Percentiles rank a stretch among this genome's conserved stretches.
phyloP scores from a whole-genome alignment of 2,329 filamentous ascomycete genomes.

The Periglandula ipomoeae region DNA sequence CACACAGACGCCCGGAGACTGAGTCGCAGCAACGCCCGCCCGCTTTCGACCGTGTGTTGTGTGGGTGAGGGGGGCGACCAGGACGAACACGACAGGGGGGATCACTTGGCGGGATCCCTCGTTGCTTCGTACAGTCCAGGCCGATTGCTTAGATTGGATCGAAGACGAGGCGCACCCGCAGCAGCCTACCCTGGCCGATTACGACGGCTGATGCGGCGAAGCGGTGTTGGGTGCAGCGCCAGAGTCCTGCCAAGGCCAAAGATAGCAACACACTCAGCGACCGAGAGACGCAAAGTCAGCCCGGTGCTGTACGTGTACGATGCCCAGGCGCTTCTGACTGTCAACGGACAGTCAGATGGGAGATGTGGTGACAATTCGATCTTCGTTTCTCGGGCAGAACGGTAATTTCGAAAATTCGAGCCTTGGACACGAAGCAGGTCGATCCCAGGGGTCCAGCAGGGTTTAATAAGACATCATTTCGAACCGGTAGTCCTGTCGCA shows the following conservation, averaged over 20 bases:
- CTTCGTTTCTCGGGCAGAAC: too few relatives aligned
- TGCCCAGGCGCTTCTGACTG: not conserved
- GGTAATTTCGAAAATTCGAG: too few relatives aligned
- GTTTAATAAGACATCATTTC: not conserved
- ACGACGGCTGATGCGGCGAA: slow-evolving; percentile 6
- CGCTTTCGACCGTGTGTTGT: not conserved
- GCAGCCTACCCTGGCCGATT: slow-evolving; percentile 2
- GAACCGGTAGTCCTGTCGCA: too few relatives aligned
- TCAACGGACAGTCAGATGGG: too few relatives aligned
- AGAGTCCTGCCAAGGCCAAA: not conserved
- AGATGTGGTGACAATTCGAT: too few relatives aligned
- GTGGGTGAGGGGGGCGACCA: not conserved
- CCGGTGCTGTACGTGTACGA: too few relatives aligned
- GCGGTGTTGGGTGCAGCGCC: not conserved
- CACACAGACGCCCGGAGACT: not conserved
- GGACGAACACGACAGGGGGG: not conserved
- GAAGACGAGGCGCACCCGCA: not conserved
- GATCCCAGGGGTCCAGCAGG: slow-evolving; percentile 2
- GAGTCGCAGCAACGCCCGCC: not conserved
- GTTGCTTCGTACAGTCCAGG: not conserved
- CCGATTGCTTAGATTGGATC: not conserved
- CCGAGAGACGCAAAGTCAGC: not conserved
- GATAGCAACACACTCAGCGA: not conserved
- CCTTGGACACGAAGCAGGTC: too few relatives aligned
- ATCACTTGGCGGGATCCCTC: not conserved